Base-by-base conservation (phyloP, 2,329 filamentous ascomycete species). In the Epichloe brachyelytri region DNA sequence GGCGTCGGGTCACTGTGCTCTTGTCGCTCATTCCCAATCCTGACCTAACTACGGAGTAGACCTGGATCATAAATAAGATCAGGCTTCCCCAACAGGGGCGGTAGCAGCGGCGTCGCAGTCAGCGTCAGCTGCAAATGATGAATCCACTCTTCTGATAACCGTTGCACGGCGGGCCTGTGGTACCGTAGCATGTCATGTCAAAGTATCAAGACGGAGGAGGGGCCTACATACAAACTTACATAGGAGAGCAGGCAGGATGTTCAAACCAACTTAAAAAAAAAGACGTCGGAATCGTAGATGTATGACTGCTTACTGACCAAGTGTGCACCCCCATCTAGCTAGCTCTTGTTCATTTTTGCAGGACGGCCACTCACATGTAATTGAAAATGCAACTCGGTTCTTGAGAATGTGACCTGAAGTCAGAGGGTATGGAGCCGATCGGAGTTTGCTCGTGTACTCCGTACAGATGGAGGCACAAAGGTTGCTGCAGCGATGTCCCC, bases 71-170 rank as follows among this genome's bases (percentile, higher is more conserved):
- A 19, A 46, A 34, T 10, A 19, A 12, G 19, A 34, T 3, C 11
- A 20, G 47, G 17, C 39, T 43, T 43, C 20, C 17, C 19, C 36
- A 43, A 26, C 47, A 49, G 47, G 39, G 40, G 39, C 40, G 40
- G 40, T 34, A 49, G 48, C 38, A 43, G n/a, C 40, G 48, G 40
- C 33, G 39, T 19, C 48, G 48, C 30, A n/a, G 48, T 37, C 39
- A 49, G 19, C 39, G 17, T 37, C 48, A 44, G 40, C 38, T 43
- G 43, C 19, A 2, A 43, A 20, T 22, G n/a, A 19, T 12, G n/a
- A 43, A 19, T 20, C 40, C 40, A 43, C 37, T 10, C 46, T 14
- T 48, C 38, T 40, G 37, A 12, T 19, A 17, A 15, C 40, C 38
- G 46, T 48, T 48, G 36, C 20, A 39, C 46, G 30, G 20, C 36